Evolutionary conservation across 2,329 filamentous ascomycete species (phyloP), one percentile per base, ranked within the genome.

Genomic region (Pseudocercospora crystallina): DNA sequence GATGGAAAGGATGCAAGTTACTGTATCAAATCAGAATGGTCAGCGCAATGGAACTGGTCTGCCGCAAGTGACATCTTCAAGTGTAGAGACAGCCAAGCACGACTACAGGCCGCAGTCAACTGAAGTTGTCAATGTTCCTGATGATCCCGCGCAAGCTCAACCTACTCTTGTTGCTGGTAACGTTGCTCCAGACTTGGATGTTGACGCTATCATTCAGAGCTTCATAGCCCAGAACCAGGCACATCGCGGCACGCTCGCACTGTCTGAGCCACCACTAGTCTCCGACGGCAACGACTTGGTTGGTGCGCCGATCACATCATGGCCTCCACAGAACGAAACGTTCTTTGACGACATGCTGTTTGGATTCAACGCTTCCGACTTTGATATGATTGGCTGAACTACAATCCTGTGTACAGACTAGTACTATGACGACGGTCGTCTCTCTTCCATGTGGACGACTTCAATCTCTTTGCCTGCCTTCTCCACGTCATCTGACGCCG

Each of bases 1-100:
- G 10, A 76, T 77, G 73, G 71, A 73, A 48, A 69, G 72, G 12
- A 68, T 78, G 41, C 69, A 69, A 0, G 70, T 76, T 49, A 12
- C 57, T 39, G 45, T 14, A 8, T 5, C 29, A 13, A 34, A 7
- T 15, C 10, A 39, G n/a, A 48, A 42, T 13, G 17, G n/a, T 36
- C 34, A 40, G 11, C 31, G 32, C 29, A 9, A n/a, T 15, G 36
- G 29, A 17, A 33, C 29, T 32, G n/a, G n/a, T n/a, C n/a, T n/a
- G n/a, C n/a, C n/a, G n/a, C n/a, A n/a, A n/a, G n/a, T n/a, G n/a
- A n/a, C n/a, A n/a, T n/a, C n/a, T n/a, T n/a, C n/a, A n/a, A n/a
- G n/a, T n/a, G n/a, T n/a, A n/a, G n/a, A n/a, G n/a, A 43, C 8
- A 20, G 15, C 41, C 32, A n/a, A n/a, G n/a, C n/a, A n/a, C n/a